Base-by-base conservation (phyloP, 306 rosid genomes). In the Vigna radiata region DNA sequence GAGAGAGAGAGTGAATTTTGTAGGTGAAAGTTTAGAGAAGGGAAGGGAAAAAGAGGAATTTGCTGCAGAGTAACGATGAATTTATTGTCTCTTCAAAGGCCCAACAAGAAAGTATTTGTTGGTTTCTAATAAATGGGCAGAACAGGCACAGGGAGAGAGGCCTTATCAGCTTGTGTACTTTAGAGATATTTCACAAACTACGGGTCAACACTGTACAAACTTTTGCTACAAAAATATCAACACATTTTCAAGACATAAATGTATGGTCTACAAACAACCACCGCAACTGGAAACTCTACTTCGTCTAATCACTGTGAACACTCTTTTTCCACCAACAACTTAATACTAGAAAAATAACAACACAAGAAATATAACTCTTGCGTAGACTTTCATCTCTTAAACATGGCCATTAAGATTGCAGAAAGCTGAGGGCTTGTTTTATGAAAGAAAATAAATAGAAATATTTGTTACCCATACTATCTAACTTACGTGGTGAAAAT, bases 41-140 rank as follows among this genome's bases (percentile, higher is more conserved):
- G 44, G 18, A 64, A 44, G 59, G 48, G 76, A 18, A 77, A 55
- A 67, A 31, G 21, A 64, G 49, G 16, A 23, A 14, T 59, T 58
- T 70, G 62, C 56, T 68, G 59, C n/a, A 78, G 52, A 37, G 64
- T 29, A 21, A 4, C 27, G 55, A 83, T 79, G 81, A 77, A 58
- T 76, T 84, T 47, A 65, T 71, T 77, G 81, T 77, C 44, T 65
- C 61, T 79, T 73, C 78, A 68, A 80, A 79, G 79, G 21, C 79
- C 54, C 75, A 82, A 74, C 58, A 59, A 59, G 82, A 70, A 78
- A 68, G 85, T 43, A 55, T 70, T 87, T 86, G 95, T 87, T 89
- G 89, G 90, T 91, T 89, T 87, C 84, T 82, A 70, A 82, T 87
- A 83, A 91, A 91, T 88, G 86, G 88, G 78, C 87, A 79, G 61